Base-by-base conservation (phyloP, 495 filamentous ascomycete genomes). In the Penicillium ochrochloron region DNA sequence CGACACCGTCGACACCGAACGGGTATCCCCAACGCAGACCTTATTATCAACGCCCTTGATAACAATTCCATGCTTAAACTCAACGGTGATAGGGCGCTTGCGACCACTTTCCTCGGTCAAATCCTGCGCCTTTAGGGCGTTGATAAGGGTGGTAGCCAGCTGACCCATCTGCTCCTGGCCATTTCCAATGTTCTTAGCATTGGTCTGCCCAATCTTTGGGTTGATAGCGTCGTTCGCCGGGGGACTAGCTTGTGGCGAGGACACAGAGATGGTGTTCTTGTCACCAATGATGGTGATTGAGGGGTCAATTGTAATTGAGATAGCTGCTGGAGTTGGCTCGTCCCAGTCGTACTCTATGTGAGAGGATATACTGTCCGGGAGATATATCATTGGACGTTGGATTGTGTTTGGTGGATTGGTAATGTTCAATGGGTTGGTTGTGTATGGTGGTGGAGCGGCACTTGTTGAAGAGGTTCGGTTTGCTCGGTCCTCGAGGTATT, bases 261-360 rank as follows among this genome's bases (percentile, higher is more conserved):
- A 57, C 23, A 82, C 55, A 23, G 65, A 44, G 35, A 81, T 58
- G 7, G 58, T 70, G 65, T 78, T 82, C 19, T 58, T 65, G 46
- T 77, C 65, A 12, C 80, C 79, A 7, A 57, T 56, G 12, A 82
- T 62, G 35, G 56, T 65, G 65, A 81, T 79, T 9, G 76, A 76
- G 17, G 69, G 63, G 57, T 80, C 74, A 53, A 82, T 73, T 37
- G 67, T 60, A 55, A 82, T 79, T 14, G 63, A 72, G 35, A 75
- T 65, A 1, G 67, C 64, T 1, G 41, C 33, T 8, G 15, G 25
- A 34, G 42, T 48, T n/a, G 31, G 53, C 19, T 66, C 58, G 3
- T 68, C 55, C 33, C 65, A 59, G 44, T 64, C 59, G 15, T 61
- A 35, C 46, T 34, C 62, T 10, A 65, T 66, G 14, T 31, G 14